Base-by-base conservation (phyloP, 179 eudicot species). In the Beta macrorhiza region DNA sequence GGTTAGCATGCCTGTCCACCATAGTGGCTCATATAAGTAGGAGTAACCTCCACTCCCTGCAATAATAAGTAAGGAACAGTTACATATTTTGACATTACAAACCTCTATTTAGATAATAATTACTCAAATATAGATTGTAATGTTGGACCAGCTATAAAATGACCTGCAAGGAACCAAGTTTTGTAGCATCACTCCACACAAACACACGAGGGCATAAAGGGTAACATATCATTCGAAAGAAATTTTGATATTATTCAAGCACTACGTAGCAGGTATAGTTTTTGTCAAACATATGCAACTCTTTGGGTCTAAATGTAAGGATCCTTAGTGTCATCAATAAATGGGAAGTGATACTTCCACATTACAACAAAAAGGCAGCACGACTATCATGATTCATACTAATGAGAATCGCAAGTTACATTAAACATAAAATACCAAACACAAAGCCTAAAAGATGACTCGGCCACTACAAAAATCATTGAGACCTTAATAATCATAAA, bases 1-100 rank as follows among this genome's bases (percentile, higher is more conserved):
- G 13, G 90, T 86, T 61, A 88, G 79, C 90, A 88, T 88, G 85
- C 90, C 90, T 75, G 81, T 82, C 90, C 90, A 88, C 90, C 88
- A 86, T 47, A 88, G 88, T 47, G 90, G 90, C 81, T 87, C 88
- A 57, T 64, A 81, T 75, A 87, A 79, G 74, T 87, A 87, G 68
- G 90, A 88, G 82, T 82, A 88, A 52, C 90, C 90, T 76, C 90
- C 90, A 58, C 74, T 75, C 71, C 90, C 90, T 88, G 85, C 55
- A 72, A 58, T 64, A 76, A 88, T 19, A 81, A 57, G n/a, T 49
- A 73, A 55, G 67, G 70, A 73, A 57, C 72, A 53, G 69, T 25
- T 75, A 42, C 47, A 67, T 52, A 49, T 59, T 29, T 32, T 62
- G 2, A 67, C 10, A 78, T 51, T 11, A 37, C 47, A 49, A 75